Evolutionary conservation across 2,329 filamentous ascomycete genomes (phyloP).

Genomic region (Aurifilum marmelostoma): DNA sequence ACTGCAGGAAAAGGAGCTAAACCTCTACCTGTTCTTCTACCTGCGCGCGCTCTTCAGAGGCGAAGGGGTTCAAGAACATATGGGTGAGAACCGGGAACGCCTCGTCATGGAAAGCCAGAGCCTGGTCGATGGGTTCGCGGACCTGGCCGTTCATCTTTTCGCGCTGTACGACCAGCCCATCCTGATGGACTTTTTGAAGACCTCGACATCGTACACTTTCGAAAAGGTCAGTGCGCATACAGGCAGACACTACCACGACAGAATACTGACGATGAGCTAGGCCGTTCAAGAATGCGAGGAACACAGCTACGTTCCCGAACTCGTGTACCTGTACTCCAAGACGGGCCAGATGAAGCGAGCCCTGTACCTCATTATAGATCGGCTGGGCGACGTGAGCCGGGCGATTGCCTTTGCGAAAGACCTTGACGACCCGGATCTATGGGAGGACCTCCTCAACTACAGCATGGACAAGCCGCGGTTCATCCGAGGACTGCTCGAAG

Average conservation of each 20-base stretch:
- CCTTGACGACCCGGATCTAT: slow-evolving; percentile 88
- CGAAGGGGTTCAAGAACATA: slow-evolving; percentile 61
- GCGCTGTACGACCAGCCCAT: slow-evolving; percentile 78
- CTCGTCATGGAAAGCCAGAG: slow-evolving; percentile 63
- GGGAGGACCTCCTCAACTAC: slow-evolving; percentile 93
- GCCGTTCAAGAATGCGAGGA: slow-evolving; percentile 78
- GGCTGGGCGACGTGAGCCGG: slow-evolving; percentile 86
- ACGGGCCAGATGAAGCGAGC: slow-evolving; percentile 93
- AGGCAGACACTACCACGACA: background rate
- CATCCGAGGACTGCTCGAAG: slow-evolving; percentile 87
- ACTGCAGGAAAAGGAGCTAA: slow-evolving; percentile 67
- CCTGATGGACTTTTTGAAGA: slow-evolving; percentile 84
- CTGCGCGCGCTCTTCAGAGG: slow-evolving; percentile 84
- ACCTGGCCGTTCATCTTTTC: slow-evolving; percentile 84
- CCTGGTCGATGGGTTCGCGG: slow-evolving; percentile 83
- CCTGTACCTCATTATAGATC: slow-evolving; percentile 88
- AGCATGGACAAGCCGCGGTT: slow-evolving; percentile 98
- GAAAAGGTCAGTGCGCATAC: slow-evolving; percentile 59
- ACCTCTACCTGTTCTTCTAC: slow-evolving; percentile 89
- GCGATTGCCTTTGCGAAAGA: slow-evolving; percentile 95
- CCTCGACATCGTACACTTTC: slow-evolving; percentile 85
- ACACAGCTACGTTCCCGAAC: slow-evolving; percentile 81
- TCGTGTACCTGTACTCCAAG: slow-evolving; percentile 95
- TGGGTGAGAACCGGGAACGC: slow-evolving; percentile 58
- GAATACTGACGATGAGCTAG: slow-evolving; percentile 40